Base-by-base conservation (phyloP, 2,329 filamentous ascomycete species). In the Zasmidium citrigriseum region DNA sequence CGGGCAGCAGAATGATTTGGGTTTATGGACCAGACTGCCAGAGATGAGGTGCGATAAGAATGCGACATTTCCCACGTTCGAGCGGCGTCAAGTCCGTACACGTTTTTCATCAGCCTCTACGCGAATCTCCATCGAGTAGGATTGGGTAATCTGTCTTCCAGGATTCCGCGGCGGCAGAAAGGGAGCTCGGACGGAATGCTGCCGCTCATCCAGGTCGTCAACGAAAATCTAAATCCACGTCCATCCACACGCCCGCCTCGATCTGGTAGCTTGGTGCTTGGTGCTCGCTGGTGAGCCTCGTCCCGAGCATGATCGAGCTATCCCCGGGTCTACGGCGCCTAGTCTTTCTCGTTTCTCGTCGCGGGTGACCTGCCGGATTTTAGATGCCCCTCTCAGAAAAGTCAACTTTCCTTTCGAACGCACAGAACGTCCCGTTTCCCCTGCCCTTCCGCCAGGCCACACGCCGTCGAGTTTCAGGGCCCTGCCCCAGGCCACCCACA, bases 251-350 rank as follows among this genome's bases (percentile, higher is more conserved):
- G 25, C 5, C 5, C 34, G 5, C 34, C 34, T 41, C 34, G 34
- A 41, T 41, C 4, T n/a, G 16, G 34, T n/a, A 41, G 34, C 4
- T 41, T n/a, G 7, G 14, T n/a, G 7, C 4, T 4, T 4, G 18
- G 34, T 16, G 34, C 34, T 41, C 34, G 7, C 27, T 7, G n/a
- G n/a, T n/a, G n/a, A n/a, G n/a, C n/a, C n/a, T n/a, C n/a, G n/a
- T 20, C 25, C 57, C 57, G 57, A 56, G 45, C 49, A 18, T 53
- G 14, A 20, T 59, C 59, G 55, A 61, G 59, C 56, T 59, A 56
- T 56, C 52, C 14, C 59, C 59, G 59, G 56, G 55, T 21, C 49
- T 47, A 48, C 24, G 54, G 54, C 48, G 25, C 18, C 16, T 11
- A 25, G 11, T 24, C 47, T 46, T 16, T 50, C 21, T 45, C 18